Conservation (phyloP, 257 asterid genomes). For the Gentiana straminea region DNA sequence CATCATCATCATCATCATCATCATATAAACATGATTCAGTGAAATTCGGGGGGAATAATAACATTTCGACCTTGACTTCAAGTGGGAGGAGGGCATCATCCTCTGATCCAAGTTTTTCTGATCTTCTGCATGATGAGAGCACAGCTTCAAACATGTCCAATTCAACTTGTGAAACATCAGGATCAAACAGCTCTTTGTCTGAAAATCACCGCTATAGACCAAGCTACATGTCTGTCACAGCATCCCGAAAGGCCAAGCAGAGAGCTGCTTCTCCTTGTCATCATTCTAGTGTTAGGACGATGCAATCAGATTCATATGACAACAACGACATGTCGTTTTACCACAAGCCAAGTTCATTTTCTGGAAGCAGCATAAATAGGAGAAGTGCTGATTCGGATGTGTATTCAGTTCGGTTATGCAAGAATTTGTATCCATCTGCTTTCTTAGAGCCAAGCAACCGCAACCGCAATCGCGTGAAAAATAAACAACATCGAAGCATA, state of each 20-base stretch:
- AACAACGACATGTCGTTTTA: slow-evolving; percentile 25
- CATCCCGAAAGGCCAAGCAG: slow-evolving; percentile 37
- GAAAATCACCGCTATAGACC: slow-evolving; percentile 28
- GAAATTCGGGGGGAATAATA: slow-evolving; percentile 23
- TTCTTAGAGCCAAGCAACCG: background rate
- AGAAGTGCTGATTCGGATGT: slow-evolving; percentile 33
- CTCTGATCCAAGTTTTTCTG: slow-evolving; percentile 44
- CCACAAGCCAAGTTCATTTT: slow-evolving; percentile 56
- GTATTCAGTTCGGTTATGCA: no score
- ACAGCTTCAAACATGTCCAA: slow-evolving; percentile 63
- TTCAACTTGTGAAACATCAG: slow-evolving; percentile 44
- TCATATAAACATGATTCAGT: slow-evolving; percentile 26
- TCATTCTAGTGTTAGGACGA: slow-evolving; percentile 10
- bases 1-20: background rate
- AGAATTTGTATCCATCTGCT: slow-evolving; percentile 34
- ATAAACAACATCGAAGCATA: background rate
- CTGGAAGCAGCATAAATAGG: slow-evolving; percentile 35
- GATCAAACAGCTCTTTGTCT: slow-evolving; percentile 27
- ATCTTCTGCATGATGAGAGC: slow-evolving; percentile 44
- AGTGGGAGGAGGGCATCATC: slow-evolving; percentile 34
- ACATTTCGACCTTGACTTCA: slow-evolving; percentile 26
- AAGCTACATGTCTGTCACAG: slow-evolving; percentile 58
- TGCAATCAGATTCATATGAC: slow-evolving; percentile 23
- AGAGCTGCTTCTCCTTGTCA: slow-evolving; percentile 14
- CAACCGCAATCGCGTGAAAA: slow-evolving; percentile 1